Conservation (phyloP, 345 rosid species). For the Eucalyptus cladocalyx region DNA sequence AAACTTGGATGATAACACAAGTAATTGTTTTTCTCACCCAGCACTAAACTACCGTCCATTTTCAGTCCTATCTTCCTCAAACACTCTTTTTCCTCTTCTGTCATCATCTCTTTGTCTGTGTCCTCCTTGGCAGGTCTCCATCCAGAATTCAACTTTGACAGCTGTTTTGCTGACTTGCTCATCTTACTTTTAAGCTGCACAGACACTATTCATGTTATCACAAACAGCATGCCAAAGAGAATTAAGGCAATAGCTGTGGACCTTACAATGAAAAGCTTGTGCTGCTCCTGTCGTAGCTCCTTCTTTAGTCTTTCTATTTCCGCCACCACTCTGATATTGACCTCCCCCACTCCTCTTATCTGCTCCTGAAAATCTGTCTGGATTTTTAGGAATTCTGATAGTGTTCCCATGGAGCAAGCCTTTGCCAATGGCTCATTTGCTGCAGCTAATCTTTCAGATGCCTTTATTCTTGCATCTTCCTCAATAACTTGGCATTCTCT, state of each 20-base stretch:
- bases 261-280: constrained; percentile 60
- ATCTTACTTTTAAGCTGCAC: constrained; percentile 60
- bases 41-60: constrained; percentile 51
- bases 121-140: constrained; percentile 37
- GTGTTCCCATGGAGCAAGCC: constrained; percentile 45
- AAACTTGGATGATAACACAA: neutral
- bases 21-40: constrained; percentile 35
- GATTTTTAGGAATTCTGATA: constrained; percentile 54
- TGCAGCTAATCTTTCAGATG: constrained; percentile 18
- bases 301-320: constrained; percentile 34
- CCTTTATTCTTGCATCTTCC: constrained; percentile 48
- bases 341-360: constrained; percentile 16
- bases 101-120: constrained; percentile 49
- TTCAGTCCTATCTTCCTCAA: constrained; percentile 59
- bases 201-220: neutral
- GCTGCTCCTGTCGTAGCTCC: constrained; percentile 53
- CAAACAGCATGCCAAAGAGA: neutral
- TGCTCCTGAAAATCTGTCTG: constrained; percentile 21
- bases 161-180: constrained; percentile 31
- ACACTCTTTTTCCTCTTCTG: constrained; percentile 74
- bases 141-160: constrained; percentile 39
- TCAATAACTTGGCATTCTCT: constrained; percentile 41
- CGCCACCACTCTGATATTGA: constrained; percentile 29
- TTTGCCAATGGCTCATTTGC: constrained; percentile 16
- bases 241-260: neutral